Conservation (phyloP, 176 grass and related monocot species). For the Zoysia japonica region DNA sequence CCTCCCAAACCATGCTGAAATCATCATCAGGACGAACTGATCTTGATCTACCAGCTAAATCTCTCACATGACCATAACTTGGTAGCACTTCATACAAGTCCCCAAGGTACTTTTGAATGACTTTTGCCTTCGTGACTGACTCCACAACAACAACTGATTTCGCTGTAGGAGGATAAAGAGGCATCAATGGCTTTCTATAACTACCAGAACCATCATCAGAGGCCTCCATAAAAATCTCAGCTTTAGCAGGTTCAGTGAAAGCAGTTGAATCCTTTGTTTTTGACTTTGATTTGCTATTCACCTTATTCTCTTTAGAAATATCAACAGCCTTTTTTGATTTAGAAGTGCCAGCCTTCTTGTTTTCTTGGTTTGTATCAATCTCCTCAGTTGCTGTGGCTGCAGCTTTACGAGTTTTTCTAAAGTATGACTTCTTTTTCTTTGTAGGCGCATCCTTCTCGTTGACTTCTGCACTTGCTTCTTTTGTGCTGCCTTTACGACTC, state of each 20-base stretch:
- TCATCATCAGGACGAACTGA: conserved; percentile 96
- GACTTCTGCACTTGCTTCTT: conserved; percentile 28
- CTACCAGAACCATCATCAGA: conserved; percentile 38
- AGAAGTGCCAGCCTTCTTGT: conserved; percentile 21
- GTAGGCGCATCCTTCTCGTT: conserved; percentile 51
- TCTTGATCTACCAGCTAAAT: conserved; percentile 86
- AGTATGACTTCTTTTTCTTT: conserved; percentile 44
- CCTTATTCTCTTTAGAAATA: conserved; percentile 49
- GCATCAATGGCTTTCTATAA: conserved; percentile 40
- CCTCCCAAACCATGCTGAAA: conserved; percentile 99
- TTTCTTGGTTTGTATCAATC: conserved; percentile 36
- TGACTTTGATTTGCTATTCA: conserved; percentile 42
- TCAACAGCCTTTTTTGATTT: conserved; percentile 33
- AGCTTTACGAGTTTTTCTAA: conserved; percentile 59
- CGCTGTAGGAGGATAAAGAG: conserved; percentile 75
- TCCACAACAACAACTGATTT: conserved; percentile 97
- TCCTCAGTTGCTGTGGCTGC: conserved; percentile 37
- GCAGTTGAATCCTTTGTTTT: conserved; percentile 54
- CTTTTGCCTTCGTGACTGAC: conserved; percentile 87
- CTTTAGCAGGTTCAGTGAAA: conserved; percentile 6
- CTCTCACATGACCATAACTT: conserved; percentile 97
- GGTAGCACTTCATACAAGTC: conserved; percentile 82
- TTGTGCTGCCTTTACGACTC: conserved; percentile 38
- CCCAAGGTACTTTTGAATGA: conserved; percentile 97
- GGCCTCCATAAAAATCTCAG: conserved; percentile 23